These are phyloP conservation scores for Saccharomycopsis hybrid DNA, from an alignment of 1,139 yeast genomes.

Conservation along the genomic window DNA sequence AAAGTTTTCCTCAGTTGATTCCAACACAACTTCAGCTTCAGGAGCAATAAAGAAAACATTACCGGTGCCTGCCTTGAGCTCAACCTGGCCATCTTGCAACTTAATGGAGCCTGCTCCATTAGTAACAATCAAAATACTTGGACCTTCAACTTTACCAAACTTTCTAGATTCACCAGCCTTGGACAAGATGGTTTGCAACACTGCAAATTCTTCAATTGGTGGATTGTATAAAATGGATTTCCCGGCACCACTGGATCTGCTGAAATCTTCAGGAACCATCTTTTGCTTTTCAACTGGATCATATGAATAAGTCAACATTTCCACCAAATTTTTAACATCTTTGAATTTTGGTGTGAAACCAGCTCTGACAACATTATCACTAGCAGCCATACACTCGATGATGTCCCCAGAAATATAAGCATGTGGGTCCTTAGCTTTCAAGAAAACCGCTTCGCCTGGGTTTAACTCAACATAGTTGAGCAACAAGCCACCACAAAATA, in stretches of 20 bases:
- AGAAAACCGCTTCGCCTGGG: constrained; percentile 95
- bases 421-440: constrained; percentile 96
- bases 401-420: constrained; percentile 96
- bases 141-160: constrained; percentile 67
- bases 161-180: constrained; percentile 39
- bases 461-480: constrained; percentile 77
- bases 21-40: constrained; percentile 53
- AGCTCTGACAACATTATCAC: constrained; percentile 96
- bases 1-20: constrained; percentile 47
- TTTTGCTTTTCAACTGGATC: constrained; percentile 90
- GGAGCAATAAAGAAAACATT: constrained; percentile 84
- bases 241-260: constrained; percentile 63
- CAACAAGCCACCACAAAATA: constrained; percentile 91
- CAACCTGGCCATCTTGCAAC: constrained; percentile 31
- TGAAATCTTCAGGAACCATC: constrained; percentile 63
- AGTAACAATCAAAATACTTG: constrained; percentile 80
- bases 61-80: constrained; percentile 53
- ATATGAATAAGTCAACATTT: constrained; percentile 83
- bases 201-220: constrained; percentile 94
- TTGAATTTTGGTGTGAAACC: constrained; percentile 98
- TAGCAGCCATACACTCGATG: constrained; percentile 99
- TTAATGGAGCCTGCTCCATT: constrained; percentile 62
- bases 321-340: constrained; percentile 84
- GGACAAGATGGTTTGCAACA: constrained; percentile 63
- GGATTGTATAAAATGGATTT: constrained; percentile 75